Evolutionary conservation across 2,329 filamentous ascomycete genomes (phyloP).

Genomic region (Pseudogymnoascus sp.): DNA sequence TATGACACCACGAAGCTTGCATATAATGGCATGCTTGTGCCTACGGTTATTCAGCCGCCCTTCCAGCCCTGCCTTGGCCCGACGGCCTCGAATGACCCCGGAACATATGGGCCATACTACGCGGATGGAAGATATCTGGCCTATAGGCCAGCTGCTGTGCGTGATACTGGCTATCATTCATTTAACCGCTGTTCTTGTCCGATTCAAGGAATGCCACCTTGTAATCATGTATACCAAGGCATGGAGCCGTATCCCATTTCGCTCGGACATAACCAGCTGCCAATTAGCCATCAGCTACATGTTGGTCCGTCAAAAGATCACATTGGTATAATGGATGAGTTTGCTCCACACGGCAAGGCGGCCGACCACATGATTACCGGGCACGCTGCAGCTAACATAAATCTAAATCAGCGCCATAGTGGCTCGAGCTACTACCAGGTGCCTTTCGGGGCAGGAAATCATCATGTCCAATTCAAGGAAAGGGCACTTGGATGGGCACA

Average conservation of each 20-base stretch:
- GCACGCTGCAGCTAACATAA: not conserved
- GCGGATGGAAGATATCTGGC: conserved; percentile 47
- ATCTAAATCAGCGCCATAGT: not conserved
- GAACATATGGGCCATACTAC: conserved; percentile 54
- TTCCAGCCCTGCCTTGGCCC: conserved; percentile 49
- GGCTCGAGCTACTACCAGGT: conserved; percentile 1
- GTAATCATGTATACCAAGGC: not conserved
- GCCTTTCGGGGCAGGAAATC: not conserved
- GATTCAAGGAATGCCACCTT: not conserved
- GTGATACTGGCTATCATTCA: conserved; percentile 38
- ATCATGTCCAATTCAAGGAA: conserved; percentile 51
- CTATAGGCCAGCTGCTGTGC: conserved; percentile 48
- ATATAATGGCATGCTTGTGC: conserved; percentile 40
- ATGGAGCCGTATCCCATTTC: conserved; percentile 6
- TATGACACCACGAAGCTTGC: conserved; percentile 17
- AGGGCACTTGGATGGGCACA: conserved; percentile 63
- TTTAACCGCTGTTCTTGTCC: conserved; percentile 4
- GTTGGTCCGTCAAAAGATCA: not conserved
- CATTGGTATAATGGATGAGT: not conserved
- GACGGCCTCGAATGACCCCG: conserved; percentile 47
- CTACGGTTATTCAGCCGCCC: conserved; percentile 50
- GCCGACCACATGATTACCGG: conserved; percentile 1
- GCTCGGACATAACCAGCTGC: not conserved
- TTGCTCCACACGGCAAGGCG: not conserved
- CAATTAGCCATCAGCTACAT: not conserved